Conservation (phyloP, 805 yeast species). For the Cephaloascus albidus region DNA sequence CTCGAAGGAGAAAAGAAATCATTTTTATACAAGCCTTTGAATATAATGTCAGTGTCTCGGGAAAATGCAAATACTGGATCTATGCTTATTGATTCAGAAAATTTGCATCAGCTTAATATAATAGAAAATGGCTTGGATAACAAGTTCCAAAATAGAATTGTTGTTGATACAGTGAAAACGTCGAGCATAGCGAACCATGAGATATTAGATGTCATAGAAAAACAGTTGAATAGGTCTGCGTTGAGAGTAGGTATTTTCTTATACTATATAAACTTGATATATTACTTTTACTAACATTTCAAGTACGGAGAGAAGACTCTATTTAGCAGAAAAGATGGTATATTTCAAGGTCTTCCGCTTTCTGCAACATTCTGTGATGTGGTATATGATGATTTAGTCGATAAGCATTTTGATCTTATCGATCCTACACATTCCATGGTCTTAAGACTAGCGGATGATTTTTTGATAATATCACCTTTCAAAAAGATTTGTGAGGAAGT, state of each 20-base stretch:
- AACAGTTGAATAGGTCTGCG: constrained; percentile 46
- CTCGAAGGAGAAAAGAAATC: constrained; percentile 8
- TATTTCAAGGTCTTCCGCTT: constrained; percentile 78
- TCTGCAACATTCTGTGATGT: constrained; percentile 72
- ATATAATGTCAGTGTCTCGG: constrained; percentile 1
- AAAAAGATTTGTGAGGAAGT: constrained; percentile 1
- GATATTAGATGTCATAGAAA: constrained; percentile 31
- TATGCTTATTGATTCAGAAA: constrained; percentile 4
- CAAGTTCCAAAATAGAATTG: constrained; percentile 5
- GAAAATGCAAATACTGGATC: not conserved
- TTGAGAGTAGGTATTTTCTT: constrained; percentile 25
- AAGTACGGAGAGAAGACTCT: not conserved
- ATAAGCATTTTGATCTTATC: constrained; percentile 16
- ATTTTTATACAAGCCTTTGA: not conserved
- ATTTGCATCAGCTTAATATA: constrained; percentile 8
- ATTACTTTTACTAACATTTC: not conserved
- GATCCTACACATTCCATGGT: constrained; percentile 22
- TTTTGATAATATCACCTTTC: constrained; percentile 53
- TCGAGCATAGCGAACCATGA: constrained; percentile 29
- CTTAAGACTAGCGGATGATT: constrained; percentile 77
- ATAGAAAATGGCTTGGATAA: constrained; percentile 3
- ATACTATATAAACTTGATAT: no score
- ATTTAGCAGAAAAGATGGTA: constrained; percentile 50
- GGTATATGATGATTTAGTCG: constrained; percentile 54
- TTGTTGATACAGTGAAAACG: constrained; percentile 23